phyloP scores from a whole-genome alignment of 306 rosid species.

The Calophaca sinica region DNA sequence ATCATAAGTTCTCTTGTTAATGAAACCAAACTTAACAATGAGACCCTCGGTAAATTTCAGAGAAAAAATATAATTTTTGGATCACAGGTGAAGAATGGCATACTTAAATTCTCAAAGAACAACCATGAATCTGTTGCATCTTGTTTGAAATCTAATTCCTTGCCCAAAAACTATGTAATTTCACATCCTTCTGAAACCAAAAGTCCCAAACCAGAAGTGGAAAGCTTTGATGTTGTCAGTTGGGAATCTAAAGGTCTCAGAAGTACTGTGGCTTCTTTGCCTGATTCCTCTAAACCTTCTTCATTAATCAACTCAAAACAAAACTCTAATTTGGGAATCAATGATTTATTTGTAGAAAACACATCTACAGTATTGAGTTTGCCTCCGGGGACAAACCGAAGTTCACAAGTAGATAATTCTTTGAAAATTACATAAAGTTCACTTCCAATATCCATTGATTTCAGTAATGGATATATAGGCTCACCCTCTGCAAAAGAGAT shows the following conservation, averaged over 20 bases:
- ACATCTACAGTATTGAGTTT: conserved; percentile 42
- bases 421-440: conserved; percentile 60
- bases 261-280: conserved; percentile 47
- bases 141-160: conserved; percentile 63
- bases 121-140: conserved; percentile 52
- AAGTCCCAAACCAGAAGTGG: conserved; percentile 49
- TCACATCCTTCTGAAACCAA: conserved; percentile 54
- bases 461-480: conserved; percentile 54
- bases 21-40: conserved; percentile 57
- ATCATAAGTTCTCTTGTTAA: conserved; percentile 70
- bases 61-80: conserved; percentile 78
- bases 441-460: conserved; percentile 67
- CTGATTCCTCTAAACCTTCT: conserved; percentile 53
- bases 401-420: conserved; percentile 48
- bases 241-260: conserved; percentile 49
- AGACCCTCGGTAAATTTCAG: conserved; percentile 51
- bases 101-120: conserved; percentile 51
- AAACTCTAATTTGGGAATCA: conserved; percentile 43
- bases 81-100: conserved; percentile 64
- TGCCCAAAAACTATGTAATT: conserved; percentile 75
- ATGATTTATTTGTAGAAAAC: conserved; percentile 46
- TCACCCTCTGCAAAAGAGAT: conserved; percentile 78
- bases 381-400: conserved; percentile 39
- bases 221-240: conserved; percentile 43
- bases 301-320: conserved; percentile 43